A percentile compares a stretch with the other conserved stretches of the same genome.
Evolutionary conservation across 2,329 filamentous ascomycete genomes (phyloP).

Genomic region (Apiospora arundinis): DNA sequence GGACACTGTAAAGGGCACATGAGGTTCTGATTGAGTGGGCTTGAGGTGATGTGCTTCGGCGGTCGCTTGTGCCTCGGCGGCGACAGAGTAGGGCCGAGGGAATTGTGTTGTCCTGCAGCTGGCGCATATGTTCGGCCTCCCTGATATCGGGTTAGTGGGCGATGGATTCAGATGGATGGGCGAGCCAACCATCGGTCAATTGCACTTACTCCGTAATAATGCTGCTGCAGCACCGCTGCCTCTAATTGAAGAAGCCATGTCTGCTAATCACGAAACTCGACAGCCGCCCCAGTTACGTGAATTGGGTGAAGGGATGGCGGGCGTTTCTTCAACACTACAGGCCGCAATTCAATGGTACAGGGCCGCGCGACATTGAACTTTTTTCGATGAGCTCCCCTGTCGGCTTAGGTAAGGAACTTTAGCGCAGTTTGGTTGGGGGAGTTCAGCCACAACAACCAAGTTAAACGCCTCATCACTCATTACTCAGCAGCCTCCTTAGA

Average conservation of each 20-base stretch:
- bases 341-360: neutral
- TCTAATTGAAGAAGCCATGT: conserved; percentile 64
- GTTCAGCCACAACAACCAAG: neutral
- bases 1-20: conserved; percentile 37
- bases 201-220: conserved; percentile 57
- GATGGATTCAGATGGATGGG: neutral
- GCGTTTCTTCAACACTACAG: neutral
- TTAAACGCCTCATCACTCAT: neutral
- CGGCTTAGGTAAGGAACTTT: conserved; percentile 19
- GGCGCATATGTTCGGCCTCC: conserved; percentile 42
- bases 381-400: conserved; percentile 30
- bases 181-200: neutral
- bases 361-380: conserved; percentile 33
- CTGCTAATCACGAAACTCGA: neutral
- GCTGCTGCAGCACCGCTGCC: conserved; percentile 57
- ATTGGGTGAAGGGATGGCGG: conserved; percentile 28
- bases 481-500: too few relatives aligned
- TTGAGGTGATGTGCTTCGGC: conserved; percentile 44
- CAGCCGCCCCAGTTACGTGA: neutral
- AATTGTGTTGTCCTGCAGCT: conserved; percentile 38
- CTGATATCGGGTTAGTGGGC: conserved; percentile 39
- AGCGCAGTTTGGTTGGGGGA: neutral
- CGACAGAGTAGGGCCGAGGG: conserved; percentile 43
- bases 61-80: conserved; percentile 43
- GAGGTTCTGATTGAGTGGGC: conserved; percentile 41